Evolutionary conservation across 1,284 basidiomycete species (phyloP).

Genomic region (Leccinum variabile): DNA sequence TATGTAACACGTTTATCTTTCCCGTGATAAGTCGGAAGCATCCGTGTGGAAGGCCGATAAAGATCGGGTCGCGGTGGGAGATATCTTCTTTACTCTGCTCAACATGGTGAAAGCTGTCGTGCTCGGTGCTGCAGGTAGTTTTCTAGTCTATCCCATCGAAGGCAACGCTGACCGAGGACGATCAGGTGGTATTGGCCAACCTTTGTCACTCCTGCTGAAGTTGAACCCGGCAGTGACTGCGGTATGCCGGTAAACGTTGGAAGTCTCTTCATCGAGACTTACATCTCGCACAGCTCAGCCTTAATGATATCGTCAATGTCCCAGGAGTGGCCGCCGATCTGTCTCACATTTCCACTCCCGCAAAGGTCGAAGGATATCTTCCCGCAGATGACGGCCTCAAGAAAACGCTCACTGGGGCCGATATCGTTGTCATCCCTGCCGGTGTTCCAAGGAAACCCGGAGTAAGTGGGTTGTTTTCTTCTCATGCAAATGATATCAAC

Average conservation of each 20-base stretch:
- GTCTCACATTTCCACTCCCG: slow-evolving; percentile 82
- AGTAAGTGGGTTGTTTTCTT: slow-evolving; percentile 46
- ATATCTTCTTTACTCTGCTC: slow-evolving; percentile 38
- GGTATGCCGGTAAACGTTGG: slow-evolving; percentile 39
- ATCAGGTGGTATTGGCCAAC: slow-evolving; percentile 88
- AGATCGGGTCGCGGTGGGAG: slow-evolving; percentile 5
- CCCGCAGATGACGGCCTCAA: slow-evolving; percentile 78
- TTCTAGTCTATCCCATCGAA: neutral
- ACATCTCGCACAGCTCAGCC: slow-evolving; percentile 55
- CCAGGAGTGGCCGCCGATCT: slow-evolving; percentile 96
- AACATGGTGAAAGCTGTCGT: slow-evolving; percentile 90
- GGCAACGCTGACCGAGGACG: slow-evolving; percentile 6
- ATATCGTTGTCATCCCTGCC: slow-evolving; percentile 94
- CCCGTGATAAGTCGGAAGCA: slow-evolving; percentile 13
- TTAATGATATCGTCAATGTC: slow-evolving; percentile 97
- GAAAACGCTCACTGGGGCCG: slow-evolving; percentile 81
- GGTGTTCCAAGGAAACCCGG: slow-evolving; percentile 97
- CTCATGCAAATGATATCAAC: slow-evolving; percentile 7
- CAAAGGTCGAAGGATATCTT: slow-evolving; percentile 77
- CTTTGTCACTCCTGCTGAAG: slow-evolving; percentile 89
- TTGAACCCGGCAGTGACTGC: slow-evolving; percentile 78
- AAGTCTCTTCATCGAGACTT: neutral
- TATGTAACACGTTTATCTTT: neutral
- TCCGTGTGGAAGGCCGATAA: slow-evolving; percentile 26
- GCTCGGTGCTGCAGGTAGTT: slow-evolving; percentile 84